Base-by-base conservation (phyloP, 208 protist genomes). In the Leishmania braziliensis region DNA sequence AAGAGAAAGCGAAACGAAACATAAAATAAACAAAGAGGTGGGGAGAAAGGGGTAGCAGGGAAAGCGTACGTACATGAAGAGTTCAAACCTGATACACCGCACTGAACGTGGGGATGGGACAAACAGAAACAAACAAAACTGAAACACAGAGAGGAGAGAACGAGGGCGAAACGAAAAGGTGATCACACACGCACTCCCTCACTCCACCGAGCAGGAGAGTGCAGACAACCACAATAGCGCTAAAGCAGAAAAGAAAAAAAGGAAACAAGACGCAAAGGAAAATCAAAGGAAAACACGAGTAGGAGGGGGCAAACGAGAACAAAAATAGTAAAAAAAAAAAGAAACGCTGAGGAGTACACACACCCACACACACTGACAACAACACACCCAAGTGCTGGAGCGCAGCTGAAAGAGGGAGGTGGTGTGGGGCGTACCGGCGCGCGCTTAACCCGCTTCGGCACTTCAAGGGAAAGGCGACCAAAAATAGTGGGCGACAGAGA, bases 231-330 rank as follows among this genome's bases (percentile, higher is more conserved):
- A 43, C 36, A 70, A 70, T n/a, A 36, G 36, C 65, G 43, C 12
- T 58, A 18, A 75, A 75, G 46, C 10, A 48, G 29, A 58, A 75
- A 48, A 36, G 8, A 56, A 39, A 80, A 12, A 12, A 60, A 75
- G 29, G 46, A 20, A 26, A 33, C 18, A 5, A 70, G 18, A 79
- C 43, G 48, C 23, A 75, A 79, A 84, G 50, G 73, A 14, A 83
- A 54, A 56, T 26, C 43, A 46, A 46, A 46, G 43, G 5, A 39
- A 39, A 71, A 71, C 66, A 71, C 66, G 39, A 68, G 51, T 56
- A 26, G 50, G 23, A 33, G 23, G 39, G 48, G 70, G 14, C 39
- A 43, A 43, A 48, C 66, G 39, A 43, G 43, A 51, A 29, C 10
- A 2, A 53, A 70, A 73, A 36, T n/a, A 29, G 33, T 54, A 16